Evolutionary conservation across 129 eudicot genomes (phyloP).

Genomic region (Dittrichia graveolens): DNA sequence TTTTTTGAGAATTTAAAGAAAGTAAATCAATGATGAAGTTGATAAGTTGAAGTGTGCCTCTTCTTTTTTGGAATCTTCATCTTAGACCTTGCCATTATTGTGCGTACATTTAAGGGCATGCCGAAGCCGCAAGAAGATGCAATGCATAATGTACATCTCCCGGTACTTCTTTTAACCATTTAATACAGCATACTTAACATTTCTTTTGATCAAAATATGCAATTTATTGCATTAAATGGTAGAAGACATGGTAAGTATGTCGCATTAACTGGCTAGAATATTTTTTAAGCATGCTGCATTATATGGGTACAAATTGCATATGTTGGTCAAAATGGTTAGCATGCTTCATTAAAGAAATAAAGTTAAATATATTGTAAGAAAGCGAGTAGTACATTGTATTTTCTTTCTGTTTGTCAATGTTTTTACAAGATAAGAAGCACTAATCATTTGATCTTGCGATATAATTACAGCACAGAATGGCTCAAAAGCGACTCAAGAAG

Average conservation of each 20-base stretch:
- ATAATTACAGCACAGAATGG: slow-evolving; percentile 82
- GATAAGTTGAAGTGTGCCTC: background rate
- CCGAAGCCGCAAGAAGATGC: background rate
- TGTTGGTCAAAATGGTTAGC: too few species aligned
- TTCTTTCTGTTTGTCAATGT: background rate
- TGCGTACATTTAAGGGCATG: background rate
- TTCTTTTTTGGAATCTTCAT: slow-evolving; percentile 7
- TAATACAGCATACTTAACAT: background rate
- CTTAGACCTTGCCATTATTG: background rate
- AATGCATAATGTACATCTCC: background rate
- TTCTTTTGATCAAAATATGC: too few species aligned
- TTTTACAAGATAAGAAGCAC: background rate
- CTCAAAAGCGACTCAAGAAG: slow-evolving; percentile 77
- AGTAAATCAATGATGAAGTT: background rate
- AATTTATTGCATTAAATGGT: background rate
- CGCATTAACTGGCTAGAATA: background rate
- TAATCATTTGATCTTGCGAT: slow-evolving; percentile 16
- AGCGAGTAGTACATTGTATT: too few species aligned
- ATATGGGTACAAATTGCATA: too few species aligned
- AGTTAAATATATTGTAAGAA: too few species aligned
- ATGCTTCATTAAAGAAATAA: too few species aligned
- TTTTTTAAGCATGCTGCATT: too few species aligned
- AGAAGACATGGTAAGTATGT: background rate
- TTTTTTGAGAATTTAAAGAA: background rate
- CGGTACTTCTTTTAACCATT: background rate